Base-by-base conservation (phyloP, 78 protist species). In the Mastigamoeba balamuthi region DNA sequence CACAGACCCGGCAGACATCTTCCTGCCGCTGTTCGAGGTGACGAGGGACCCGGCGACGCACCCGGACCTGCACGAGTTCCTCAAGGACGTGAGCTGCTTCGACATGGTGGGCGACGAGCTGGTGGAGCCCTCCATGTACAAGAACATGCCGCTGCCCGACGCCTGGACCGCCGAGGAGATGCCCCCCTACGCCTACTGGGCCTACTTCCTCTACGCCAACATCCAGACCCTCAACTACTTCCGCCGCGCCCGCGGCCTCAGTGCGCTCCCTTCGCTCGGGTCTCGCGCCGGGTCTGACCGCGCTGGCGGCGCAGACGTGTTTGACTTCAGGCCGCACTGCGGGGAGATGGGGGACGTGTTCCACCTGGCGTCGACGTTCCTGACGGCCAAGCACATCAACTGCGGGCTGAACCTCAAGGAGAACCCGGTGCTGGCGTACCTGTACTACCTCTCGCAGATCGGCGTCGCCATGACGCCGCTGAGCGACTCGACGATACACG, bases 91-190 rank as follows among this genome's bases (percentile, higher is more conserved):
- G 35, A 92, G 88, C 8, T 99, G 95, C 38, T 94, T 97, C 66
- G 99, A 97, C 77, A 70, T 85, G 40, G 98, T 97, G 2, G 99
- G 96, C 53, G 98, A 97, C 83, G 99, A 97, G 73, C 17, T 25
- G 58, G 58, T 48, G 17, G 17, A 17, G 17, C 17, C 17, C 58
- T 48, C 58, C 17, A 17, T 48, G 17, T 17, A 25, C 17, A 17
- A 17, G 17, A 48, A 17, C 33, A 25, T 48, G 17, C 58, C 58
- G 17, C 58, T 48, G 4, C 90, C 94, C 17, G 9, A 29, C 37
- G 69, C 73, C 36, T 93, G 97, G 95, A 37, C 42, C 25, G 0
- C 33, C 29, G 29, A 1, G 33, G 30, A 64, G 35, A 88, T 92
- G 77, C 97, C 97, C 37, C 96, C 95, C 28, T 95, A 88, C 77